Evolutionary conservation across 441 rosid genomes (phyloP).

Genomic region (Isatis lusitanica): DNA sequence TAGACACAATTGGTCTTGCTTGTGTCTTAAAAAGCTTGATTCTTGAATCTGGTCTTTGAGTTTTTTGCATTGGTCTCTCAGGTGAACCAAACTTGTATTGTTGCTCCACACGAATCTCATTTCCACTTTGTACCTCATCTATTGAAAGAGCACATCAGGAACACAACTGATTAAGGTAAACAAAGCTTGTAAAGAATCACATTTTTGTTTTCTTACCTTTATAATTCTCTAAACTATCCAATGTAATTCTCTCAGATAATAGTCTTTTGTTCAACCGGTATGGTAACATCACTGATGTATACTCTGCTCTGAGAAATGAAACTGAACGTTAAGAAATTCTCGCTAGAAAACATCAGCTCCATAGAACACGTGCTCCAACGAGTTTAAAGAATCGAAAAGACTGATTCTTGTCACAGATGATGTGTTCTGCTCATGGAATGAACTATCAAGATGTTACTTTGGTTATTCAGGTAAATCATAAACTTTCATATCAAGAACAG

Average conservation of each 20-base stretch:
- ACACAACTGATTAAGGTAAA: conserved; percentile 77
- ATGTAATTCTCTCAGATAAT: conserved; percentile 57
- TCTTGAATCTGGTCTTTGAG: background rate
- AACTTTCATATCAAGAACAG: too few species aligned
- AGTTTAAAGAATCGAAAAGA: too few species aligned
- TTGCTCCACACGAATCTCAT: conserved; percentile 75
- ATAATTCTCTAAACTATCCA: background rate
- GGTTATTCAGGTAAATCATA: too few species aligned
- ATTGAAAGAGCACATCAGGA: conserved; percentile 63
- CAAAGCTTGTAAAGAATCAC: background rate
- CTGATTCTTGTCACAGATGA: too few species aligned
- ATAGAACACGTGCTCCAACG: conserved; percentile 68
- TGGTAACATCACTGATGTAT: conserved; percentile 80
- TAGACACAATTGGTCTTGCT: conserved; percentile 83
- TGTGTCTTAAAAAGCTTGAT: conserved; percentile 38
- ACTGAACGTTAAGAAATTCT: conserved; percentile 82
- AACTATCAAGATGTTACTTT: too few species aligned
- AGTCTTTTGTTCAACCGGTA: conserved; percentile 91
- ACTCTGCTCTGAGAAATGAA: conserved; percentile 81
- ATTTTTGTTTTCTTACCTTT: background rate
- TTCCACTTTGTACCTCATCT: conserved; percentile 72
- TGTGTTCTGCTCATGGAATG: too few species aligned
- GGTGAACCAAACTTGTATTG: conserved; percentile 76
- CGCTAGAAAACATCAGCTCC: conserved; percentile 86
- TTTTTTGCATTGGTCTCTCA: conserved; percentile 35